These are phyloP conservation scores for Phytophthora foliorum DNA, from an alignment of 352 stramenopile species.

Conservation along the genomic window DNA sequence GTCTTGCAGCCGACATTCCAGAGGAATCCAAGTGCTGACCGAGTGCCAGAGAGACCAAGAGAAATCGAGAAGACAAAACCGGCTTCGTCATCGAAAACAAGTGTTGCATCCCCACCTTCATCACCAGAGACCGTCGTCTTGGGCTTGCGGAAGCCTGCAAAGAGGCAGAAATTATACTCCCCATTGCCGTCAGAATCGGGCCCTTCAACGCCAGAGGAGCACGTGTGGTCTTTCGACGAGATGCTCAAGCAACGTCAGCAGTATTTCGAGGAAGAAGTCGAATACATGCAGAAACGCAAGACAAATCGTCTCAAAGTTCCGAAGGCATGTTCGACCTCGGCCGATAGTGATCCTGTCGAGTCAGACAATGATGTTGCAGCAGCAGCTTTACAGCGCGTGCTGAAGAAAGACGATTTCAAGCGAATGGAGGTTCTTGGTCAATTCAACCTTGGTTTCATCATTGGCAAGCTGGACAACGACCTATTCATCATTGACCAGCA, in stretches of 20 bases:
- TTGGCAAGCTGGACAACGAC: slow-evolving; percentile 90
- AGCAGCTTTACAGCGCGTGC: slow-evolving; percentile 68
- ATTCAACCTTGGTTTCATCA: slow-evolving; percentile 99
- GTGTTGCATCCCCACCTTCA: slow-evolving; percentile 9
- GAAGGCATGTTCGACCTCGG: slow-evolving; percentile 47
- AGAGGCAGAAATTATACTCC: slow-evolving; percentile 38
- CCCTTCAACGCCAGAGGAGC: slow-evolving; percentile 20
- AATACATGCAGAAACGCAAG: slow-evolving; percentile 43
- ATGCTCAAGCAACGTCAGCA: slow-evolving; percentile 48
- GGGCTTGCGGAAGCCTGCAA: slow-evolving; percentile 29
- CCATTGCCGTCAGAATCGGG: slow-evolving; percentile 10
- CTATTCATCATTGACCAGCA: slow-evolving; percentile 99
- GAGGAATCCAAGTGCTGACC: background rate
- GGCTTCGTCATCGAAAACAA: slow-evolving; percentile 14
- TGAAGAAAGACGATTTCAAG: slow-evolving; percentile 94
- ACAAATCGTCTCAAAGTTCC: slow-evolving; percentile 45
- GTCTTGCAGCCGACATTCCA: slow-evolving; percentile 16
- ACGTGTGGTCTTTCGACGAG: slow-evolving; percentile 54
- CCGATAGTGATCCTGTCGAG: slow-evolving; percentile 17
- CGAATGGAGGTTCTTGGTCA: slow-evolving; percentile 95
- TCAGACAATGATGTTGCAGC: slow-evolving; percentile 56
- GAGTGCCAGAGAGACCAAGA: slow-evolving; percentile 2
- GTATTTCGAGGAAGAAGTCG: slow-evolving; percentile 57
- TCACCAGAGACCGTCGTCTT: slow-evolving; percentile 21
- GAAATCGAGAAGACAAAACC: slow-evolving; percentile 2